Evolutionary conservation across 176 grass and related monocot genomes (phyloP).

Genomic region (Secale cereale): DNA sequence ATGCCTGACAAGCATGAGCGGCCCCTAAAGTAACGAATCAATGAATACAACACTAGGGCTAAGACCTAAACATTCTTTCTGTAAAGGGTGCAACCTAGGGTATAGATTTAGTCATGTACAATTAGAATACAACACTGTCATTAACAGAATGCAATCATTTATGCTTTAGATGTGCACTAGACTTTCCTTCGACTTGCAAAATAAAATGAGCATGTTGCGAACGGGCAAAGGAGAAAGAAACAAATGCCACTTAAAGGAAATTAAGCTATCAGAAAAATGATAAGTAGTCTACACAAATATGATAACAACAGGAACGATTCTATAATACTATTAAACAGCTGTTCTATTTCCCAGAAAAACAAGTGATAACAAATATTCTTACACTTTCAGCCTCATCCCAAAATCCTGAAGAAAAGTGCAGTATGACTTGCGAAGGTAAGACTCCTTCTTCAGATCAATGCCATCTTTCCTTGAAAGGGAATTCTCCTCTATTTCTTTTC

Average conservation of each 20-base stretch:
- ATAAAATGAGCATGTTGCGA: background rate
- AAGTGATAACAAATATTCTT: constrained; percentile 37
- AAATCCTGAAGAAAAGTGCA: constrained; percentile 91
- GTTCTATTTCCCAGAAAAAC: constrained; percentile 26
- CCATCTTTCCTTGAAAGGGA: constrained; percentile 70
- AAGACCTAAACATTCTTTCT: background rate
- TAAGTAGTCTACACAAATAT: background rate
- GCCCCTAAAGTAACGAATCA: background rate
- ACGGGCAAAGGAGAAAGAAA: background rate
- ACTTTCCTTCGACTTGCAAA: background rate
- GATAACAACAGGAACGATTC: background rate
- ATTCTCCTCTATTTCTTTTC: constrained; percentile 87
- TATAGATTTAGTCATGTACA: background rate
- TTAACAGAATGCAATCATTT: background rate
- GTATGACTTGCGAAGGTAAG: constrained; percentile 82
- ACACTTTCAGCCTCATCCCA: constrained; percentile 97
- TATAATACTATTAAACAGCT: background rate
- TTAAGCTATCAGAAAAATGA: background rate
- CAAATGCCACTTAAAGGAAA: background rate
- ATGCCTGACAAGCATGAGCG: background rate
- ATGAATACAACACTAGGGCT: background rate
- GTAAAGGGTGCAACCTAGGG: background rate
- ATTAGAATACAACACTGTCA: background rate
- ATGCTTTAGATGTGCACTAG: background rate
- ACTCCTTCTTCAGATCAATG: constrained; percentile 87